These are phyloP conservation scores for Kodamaea fungicola DNA, from an alignment of 1,139 yeast genomes.

Conservation along the genomic window DNA sequence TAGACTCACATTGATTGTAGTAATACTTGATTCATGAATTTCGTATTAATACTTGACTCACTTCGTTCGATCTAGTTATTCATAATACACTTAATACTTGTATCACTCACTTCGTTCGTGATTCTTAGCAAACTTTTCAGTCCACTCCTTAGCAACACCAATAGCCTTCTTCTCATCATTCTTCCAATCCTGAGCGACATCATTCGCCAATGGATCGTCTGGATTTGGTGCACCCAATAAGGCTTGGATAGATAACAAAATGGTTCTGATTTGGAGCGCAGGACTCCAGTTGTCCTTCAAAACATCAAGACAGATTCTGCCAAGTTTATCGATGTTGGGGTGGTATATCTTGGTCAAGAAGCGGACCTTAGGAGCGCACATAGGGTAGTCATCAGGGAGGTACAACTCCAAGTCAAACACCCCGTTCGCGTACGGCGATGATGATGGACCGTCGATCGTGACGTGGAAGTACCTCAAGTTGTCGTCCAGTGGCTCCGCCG, in stretches of 20 bases:
- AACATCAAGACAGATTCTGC: slow-evolving; percentile 93
- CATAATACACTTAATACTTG: background rate
- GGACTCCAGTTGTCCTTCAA: slow-evolving; percentile 96
- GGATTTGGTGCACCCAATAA: slow-evolving; percentile 95
- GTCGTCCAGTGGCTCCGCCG: slow-evolving; percentile 90
- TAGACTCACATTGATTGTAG: too few species aligned
- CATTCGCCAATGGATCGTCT: slow-evolving; percentile 96
- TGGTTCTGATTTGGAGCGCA: slow-evolving; percentile 94
- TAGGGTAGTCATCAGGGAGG: slow-evolving; percentile 86
- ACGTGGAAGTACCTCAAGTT: slow-evolving; percentile 85
- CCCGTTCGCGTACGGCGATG: slow-evolving; percentile 82
- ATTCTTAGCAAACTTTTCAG: slow-evolving; percentile 61
- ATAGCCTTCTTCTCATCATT: slow-evolving; percentile 79
- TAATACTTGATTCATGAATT: too few species aligned
- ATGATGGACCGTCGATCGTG: slow-evolving; percentile 84
- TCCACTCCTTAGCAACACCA: slow-evolving; percentile 86
- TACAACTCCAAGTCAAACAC: slow-evolving; percentile 72
- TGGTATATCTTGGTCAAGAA: slow-evolving; percentile 92
- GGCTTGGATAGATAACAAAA: slow-evolving; percentile 88
- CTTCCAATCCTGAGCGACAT: slow-evolving; percentile 96
- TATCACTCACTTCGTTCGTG: slow-evolving; percentile 5
- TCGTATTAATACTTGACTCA: too few species aligned
- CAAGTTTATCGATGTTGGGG: slow-evolving; percentile 93
- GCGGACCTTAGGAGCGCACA: slow-evolving; percentile 92
- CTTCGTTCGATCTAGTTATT: slow-evolving; percentile 12